Percentiles rank a stretch among this genome's conserved stretches.
Evolutionary conservation across 2,329 filamentous ascomycete genomes (phyloP).

Genomic region (Aspergillus piperis): DNA sequence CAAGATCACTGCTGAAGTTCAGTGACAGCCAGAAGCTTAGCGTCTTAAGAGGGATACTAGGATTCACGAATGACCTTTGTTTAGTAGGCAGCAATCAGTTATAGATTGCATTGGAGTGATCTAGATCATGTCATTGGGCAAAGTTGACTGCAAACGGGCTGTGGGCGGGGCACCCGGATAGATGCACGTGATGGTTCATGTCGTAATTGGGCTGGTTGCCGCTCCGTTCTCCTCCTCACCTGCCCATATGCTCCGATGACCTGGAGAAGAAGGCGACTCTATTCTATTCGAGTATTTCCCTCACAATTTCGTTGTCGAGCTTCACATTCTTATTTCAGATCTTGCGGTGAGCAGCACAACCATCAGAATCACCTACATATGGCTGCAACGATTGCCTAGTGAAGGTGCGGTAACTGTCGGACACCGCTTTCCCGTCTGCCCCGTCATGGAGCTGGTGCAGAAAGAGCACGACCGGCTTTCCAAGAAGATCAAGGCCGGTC

Average conservation of each 20-base stretch:
- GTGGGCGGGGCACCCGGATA: not conserved
- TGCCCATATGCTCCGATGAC: not conserved
- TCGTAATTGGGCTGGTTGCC: slow-evolving; percentile 13
- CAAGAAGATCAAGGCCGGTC: slow-evolving; percentile 67
- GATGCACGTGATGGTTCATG: slow-evolving; percentile 16
- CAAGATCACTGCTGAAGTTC: too few relatives aligned
- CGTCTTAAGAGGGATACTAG: not conserved
- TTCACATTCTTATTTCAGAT: not conserved
- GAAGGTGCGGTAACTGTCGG: slow-evolving; percentile 31
- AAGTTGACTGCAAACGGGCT: not conserved
- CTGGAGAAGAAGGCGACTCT: not conserved
- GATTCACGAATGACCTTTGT: not conserved
- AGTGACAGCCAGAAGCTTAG: not conserved
- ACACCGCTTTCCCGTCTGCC: slow-evolving; percentile 26
- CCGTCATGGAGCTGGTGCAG: slow-evolving; percentile 64
- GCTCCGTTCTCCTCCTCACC: not conserved
- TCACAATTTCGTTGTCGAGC: not conserved
- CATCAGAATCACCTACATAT: slow-evolving; percentile 18
- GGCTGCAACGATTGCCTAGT: slow-evolving; percentile 23
- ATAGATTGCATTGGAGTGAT: too few relatives aligned
- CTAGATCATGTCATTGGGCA: not conserved
- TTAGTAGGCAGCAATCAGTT: too few relatives aligned
- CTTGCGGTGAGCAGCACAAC: not conserved
- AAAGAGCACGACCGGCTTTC: slow-evolving; percentile 74
- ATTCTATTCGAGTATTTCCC: not conserved